These are phyloP conservation scores for Fusarium sp. DNA, from an alignment of 2,329 filamentous ascomycete genomes.

Conservation along the genomic window DNA sequence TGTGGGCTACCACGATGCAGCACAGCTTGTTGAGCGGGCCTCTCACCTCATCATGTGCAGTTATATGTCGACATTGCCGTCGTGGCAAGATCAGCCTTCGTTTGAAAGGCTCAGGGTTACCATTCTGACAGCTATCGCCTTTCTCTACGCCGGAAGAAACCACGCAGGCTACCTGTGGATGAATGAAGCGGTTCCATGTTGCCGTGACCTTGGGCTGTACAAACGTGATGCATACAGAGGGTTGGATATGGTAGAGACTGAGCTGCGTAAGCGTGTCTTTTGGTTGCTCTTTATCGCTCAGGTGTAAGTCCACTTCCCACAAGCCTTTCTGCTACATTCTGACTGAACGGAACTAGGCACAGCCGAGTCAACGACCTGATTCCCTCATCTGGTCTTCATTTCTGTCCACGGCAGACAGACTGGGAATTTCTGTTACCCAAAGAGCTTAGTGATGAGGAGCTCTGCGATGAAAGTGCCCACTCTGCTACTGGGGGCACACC, in stretches of 20 bases:
- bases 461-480: neutral
- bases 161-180: neutral
- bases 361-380: neutral
- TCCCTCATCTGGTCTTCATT: neutral
- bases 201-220: neutral
- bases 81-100: neutral
- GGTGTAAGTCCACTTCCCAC: neutral
- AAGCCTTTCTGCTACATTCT: neutral
- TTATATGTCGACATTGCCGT: neutral
- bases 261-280: neutral
- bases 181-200: neutral
- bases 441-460: neutral
- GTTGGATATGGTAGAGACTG: neutral
- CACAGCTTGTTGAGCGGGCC: neutral
- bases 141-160: neutral
- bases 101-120: neutral
- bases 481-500: neutral
- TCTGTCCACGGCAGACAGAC: neutral
- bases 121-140: neutral
- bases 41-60: neutral
- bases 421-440: neutral
- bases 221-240: neutral
- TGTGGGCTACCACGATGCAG: neutral
- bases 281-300: neutral
- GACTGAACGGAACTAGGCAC: neutral